phyloP scores from a whole-genome alignment of 768 basidiomycete species.

The Lactarius sanguifluus region DNA sequence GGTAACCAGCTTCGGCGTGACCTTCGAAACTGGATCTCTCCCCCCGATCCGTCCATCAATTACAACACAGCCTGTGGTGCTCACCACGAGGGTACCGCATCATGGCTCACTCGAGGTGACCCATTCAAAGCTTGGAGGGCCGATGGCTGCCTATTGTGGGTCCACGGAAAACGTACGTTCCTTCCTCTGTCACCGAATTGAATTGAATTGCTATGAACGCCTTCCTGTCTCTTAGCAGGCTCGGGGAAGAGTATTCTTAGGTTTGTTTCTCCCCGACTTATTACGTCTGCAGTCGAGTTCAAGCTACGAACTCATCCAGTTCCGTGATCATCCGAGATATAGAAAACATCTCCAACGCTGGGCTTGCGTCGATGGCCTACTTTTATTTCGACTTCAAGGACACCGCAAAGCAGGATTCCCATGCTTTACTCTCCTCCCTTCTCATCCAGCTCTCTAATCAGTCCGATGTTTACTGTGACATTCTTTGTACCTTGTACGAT shows the following conservation, averaged over 20 bases:
- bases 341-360: background rate
- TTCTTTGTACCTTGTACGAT: no score
- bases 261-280: background rate
- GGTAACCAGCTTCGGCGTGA: no score
- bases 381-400: background rate
- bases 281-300: background rate
- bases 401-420: background rate
- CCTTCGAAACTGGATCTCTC: no score
- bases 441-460: no score
- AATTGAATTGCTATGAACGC: background rate
- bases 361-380: background rate
- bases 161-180: conserved; percentile 1
- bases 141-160: background rate
- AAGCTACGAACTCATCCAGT: background rate
- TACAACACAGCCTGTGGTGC: no score
- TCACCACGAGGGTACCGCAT: no score
- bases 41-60: no score
- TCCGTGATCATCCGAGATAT: conserved; percentile 8
- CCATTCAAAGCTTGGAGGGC: no score
- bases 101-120: no score
- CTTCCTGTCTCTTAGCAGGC: background rate
- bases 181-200: background rate
- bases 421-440: background rate
- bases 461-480: no score
- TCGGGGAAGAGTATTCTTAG: conserved; percentile 14